Conservation (phyloP, 495 filamentous ascomycete genomes). For the Neurospora terricola region DNA sequence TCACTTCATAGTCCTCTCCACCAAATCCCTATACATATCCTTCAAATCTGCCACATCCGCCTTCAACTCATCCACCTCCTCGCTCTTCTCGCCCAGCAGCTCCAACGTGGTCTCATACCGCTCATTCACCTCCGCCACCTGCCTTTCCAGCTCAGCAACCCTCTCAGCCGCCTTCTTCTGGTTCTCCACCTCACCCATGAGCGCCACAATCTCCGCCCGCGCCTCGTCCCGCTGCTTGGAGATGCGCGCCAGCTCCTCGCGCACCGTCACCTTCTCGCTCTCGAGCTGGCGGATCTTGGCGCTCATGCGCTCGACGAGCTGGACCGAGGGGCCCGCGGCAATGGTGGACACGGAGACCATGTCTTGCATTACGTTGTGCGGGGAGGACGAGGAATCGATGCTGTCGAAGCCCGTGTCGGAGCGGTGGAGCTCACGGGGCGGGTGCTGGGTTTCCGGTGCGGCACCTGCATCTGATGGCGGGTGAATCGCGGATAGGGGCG, state of each 20-base stretch:
- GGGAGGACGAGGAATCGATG: conserved; percentile 48
- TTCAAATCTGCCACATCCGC: conserved; percentile 89
- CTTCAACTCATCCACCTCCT: conserved; percentile 80
- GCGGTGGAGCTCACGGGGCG: conserved; percentile 33
- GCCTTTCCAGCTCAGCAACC: conserved; percentile 55
- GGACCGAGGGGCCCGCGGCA: conserved; percentile 84
- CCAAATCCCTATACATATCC: conserved; percentile 85
- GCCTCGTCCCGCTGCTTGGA: conserved; percentile 80
- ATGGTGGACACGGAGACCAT: conserved; percentile 82
- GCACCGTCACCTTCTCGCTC: conserved; percentile 73
- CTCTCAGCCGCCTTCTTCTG: conserved; percentile 49
- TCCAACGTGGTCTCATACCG: conserved; percentile 86
- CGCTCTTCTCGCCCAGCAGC: conserved; percentile 94
- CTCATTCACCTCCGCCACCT: conserved; percentile 51
- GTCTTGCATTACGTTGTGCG: conserved; percentile 70
- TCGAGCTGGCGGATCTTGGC: conserved; percentile 84
- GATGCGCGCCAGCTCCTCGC: conserved; percentile 75
- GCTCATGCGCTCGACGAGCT: conserved; percentile 94
- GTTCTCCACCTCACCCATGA: conserved; percentile 78
- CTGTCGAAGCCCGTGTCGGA: conserved; percentile 48
- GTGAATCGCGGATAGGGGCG: not conserved
- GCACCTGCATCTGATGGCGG: conserved; percentile 6
- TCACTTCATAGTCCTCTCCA: conserved; percentile 63
- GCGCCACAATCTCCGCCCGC: conserved; percentile 72
- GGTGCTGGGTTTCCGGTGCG: conserved; percentile 42